These are phyloP conservation scores for Rhynchosporium graminicola DNA, from an alignment of 2,329 filamentous ascomycete species.

Conservation along the genomic window DNA sequence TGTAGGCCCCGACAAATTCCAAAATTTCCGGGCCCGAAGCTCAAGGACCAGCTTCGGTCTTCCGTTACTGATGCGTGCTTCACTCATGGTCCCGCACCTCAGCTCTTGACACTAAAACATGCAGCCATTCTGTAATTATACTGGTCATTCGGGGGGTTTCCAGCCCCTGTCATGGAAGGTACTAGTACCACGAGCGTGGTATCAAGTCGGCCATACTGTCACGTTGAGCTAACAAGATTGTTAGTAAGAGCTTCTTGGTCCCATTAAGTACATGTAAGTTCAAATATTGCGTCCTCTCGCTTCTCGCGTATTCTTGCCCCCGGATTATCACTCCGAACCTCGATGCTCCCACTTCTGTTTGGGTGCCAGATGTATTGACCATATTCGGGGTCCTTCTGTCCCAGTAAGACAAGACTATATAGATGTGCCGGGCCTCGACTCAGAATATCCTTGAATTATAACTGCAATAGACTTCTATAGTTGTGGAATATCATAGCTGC, in stretches of 20 bases:
- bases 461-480: not conserved
- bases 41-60: constrained; percentile 3
- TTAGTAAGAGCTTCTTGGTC: constrained; percentile 14
- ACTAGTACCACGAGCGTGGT: constrained; percentile 14
- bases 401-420: constrained; percentile 10
- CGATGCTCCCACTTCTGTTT: constrained; percentile 3
- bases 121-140: not conserved
- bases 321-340: not conserved
- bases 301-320: constrained; percentile 19
- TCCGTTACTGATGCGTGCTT: not conserved
- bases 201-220: constrained; percentile 20
- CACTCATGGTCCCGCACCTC: not conserved
- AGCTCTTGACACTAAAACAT: constrained; percentile 10
- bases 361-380: not conserved
- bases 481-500: not conserved
- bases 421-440: constrained; percentile 3
- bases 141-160: not conserved
- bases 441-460: constrained; percentile 2
- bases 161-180: constrained; percentile 16
- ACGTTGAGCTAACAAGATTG: constrained; percentile 9
- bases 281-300: not conserved
- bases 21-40: constrained; percentile 2
- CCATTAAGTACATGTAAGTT: not conserved
- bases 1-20: constrained; percentile 27
- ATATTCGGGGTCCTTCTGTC: not conserved